A percentile compares a stretch with the other conserved stretches of the same genome.
Evolutionary conservation across 2,329 filamentous ascomycete genomes (phyloP).

Genomic region (Neonectria coccinea): DNA sequence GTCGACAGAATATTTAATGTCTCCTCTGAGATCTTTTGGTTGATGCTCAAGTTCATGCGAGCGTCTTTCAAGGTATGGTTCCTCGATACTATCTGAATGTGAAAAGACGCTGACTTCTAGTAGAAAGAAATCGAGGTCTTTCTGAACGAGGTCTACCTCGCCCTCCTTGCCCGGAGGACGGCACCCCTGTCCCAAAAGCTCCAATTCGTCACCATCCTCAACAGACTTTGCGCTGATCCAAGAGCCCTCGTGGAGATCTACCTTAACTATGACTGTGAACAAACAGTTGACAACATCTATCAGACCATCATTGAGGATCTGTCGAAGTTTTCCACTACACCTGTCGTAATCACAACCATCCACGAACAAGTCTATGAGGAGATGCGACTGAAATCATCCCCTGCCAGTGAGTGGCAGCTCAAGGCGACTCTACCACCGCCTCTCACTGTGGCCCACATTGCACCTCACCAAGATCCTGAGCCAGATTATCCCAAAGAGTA

Average conservation of each 20-base stretch:
- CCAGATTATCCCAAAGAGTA: conserved; percentile 88
- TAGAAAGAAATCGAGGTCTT: conserved; percentile 98
- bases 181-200: conserved; percentile 92
- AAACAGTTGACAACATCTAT: conserved; percentile 96
- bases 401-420: conserved; percentile 83
- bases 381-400: conserved; percentile 70
- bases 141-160: conserved; percentile 95
- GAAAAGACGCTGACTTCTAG: conserved; percentile 35
- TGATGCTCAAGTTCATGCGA: conserved; percentile 94
- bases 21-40: conserved; percentile 96
- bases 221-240: conserved; percentile 86
- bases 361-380: conserved; percentile 93
- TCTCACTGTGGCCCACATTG: conserved; percentile 82
- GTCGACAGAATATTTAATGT: conserved; percentile 94
- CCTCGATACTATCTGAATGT: background rate
- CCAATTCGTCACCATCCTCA: conserved; percentile 88
- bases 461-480: conserved; percentile 69
- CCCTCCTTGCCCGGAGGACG: conserved; percentile 87
- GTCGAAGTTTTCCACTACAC: conserved; percentile 84
- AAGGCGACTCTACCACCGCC: conserved; percentile 88
- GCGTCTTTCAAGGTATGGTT: conserved; percentile 85
- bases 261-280: conserved; percentile 97
- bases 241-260: conserved; percentile 93
- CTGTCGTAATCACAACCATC: conserved; percentile 77
- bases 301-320: conserved; percentile 95